These are phyloP conservation scores for Nicotiana undulata DNA, from an alignment of 257 asterid species.

Conservation along the genomic window DNA sequence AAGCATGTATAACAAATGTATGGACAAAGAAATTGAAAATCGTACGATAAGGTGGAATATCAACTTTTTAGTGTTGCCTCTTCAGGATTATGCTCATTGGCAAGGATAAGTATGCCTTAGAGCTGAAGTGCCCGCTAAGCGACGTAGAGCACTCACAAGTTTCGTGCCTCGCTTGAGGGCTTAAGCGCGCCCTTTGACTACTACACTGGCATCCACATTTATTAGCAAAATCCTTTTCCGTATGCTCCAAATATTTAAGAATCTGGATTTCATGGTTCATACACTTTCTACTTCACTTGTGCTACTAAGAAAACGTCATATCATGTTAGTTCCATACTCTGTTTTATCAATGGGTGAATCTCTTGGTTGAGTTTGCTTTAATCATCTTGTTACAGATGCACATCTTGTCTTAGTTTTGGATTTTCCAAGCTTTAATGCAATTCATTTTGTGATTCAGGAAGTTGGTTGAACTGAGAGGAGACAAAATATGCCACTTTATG, in stretches of 20 bases:
- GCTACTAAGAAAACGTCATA: background rate
- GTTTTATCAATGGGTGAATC: background rate
- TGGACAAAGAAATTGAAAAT: no score
- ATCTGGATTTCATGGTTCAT: background rate
- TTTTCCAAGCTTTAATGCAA: background rate
- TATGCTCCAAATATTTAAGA: background rate
- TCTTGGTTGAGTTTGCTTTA: slow-evolving; percentile 1
- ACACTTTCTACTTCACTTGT: background rate
- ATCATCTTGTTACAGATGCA: background rate
- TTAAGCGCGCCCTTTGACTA: no score
- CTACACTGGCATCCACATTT: background rate
- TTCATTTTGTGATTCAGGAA: background rate
- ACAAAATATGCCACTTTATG: slow-evolving; percentile 80
- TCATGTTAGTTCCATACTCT: background rate
- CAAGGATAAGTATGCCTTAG: no score
- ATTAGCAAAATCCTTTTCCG: background rate
- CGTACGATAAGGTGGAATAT: no score
- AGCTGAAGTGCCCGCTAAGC: no score
- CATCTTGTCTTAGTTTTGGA: background rate
- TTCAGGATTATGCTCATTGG: no score
- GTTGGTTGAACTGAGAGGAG: slow-evolving; percentile 5
- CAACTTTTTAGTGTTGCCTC: no score
- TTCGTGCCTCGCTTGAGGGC: no score
- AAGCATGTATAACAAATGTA: no score
- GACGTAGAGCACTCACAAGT: no score